Evolutionary conservation across 1,139 yeast species (phyloP).

Genomic region (Yarrowia galli): DNA sequence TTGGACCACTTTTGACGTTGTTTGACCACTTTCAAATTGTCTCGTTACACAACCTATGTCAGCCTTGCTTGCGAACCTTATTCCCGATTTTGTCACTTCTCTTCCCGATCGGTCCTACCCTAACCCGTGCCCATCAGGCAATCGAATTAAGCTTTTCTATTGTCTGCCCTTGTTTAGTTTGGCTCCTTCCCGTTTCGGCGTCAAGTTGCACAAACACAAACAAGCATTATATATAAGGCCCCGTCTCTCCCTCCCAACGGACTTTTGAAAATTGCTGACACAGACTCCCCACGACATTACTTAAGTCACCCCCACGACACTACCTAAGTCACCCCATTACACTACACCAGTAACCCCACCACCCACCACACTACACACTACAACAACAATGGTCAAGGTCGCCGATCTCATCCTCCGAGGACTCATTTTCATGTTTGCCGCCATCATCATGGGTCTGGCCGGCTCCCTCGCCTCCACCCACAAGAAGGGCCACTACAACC

Average conservation of each 20-base stretch:
- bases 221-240: conserved; percentile 35
- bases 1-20: too few relatives aligned
- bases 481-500: conserved; percentile 58
- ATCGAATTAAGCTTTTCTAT: conserved; percentile 26
- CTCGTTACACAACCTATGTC: background rate
- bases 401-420: conserved; percentile 79
- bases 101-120: conserved; percentile 3
- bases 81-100: conserved; percentile 26
- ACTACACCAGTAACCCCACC: background rate
- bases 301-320: too few relatives aligned
- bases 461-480: conserved; percentile 78
- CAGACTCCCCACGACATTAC: too few relatives aligned
- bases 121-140: conserved; percentile 38
- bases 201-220: conserved; percentile 33
- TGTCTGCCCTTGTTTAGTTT: conserved; percentile 36
- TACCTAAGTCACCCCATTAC: background rate
- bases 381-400: conserved; percentile 57
- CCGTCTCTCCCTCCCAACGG: conserved; percentile 2
- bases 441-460: conserved; percentile 81
- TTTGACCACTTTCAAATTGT: too few relatives aligned
- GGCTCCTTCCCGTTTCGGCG: conserved; percentile 35
- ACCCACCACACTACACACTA: background rate
- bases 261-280: conserved; percentile 14
- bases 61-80: conserved; percentile 30
- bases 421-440: conserved; percentile 75